A percentile compares a stretch with the other conserved stretches of the same genome.
phyloP scores from a whole-genome alignment of 2,329 filamentous ascomycete species.

The Ophiostoma triangulosporum region DNA sequence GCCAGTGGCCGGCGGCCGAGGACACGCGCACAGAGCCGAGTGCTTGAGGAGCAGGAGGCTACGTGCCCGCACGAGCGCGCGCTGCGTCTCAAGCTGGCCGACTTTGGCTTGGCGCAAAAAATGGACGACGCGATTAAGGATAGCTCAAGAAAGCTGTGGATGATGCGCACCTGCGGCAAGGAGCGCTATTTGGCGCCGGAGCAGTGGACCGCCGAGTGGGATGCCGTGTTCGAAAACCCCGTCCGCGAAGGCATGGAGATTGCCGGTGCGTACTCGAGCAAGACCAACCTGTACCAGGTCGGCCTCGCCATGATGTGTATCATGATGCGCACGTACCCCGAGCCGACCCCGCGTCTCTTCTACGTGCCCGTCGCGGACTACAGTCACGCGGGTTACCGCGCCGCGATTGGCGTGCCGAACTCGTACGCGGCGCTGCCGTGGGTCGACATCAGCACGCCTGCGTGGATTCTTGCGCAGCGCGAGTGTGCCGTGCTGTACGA shows the following conservation, averaged over 20 bases:
- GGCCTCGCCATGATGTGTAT: conserved; percentile 5
- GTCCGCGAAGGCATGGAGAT: not conserved
- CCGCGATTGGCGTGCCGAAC: no score
- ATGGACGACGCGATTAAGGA: not conserved
- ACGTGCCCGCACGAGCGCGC: not conserved
- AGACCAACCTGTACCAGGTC: conserved; percentile 12
- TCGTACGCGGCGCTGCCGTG: not conserved
- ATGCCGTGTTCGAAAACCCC: conserved; percentile 1
- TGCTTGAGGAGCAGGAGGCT: no score
- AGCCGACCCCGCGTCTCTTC: not conserved
- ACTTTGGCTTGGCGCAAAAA: conserved; percentile 5
- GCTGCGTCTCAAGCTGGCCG: conserved; percentile 10
- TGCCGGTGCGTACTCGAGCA: conserved; percentile 9
- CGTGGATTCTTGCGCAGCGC: not conserved
- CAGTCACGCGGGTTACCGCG: no score
- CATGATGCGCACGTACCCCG: not conserved
- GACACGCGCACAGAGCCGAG: no score
- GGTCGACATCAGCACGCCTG: not conserved
- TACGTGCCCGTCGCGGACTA: not conserved
- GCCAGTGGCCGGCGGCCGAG: no score
- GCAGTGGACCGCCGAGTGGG: conserved; percentile 14
- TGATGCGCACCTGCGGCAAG: conserved; percentile 7
- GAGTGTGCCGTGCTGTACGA: not conserved
- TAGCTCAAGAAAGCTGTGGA: not conserved
- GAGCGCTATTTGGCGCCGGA: conserved; percentile 4